phyloP scores from a whole-genome alignment of 1,139 yeast species.

The Geotrichum fermentans region DNA sequence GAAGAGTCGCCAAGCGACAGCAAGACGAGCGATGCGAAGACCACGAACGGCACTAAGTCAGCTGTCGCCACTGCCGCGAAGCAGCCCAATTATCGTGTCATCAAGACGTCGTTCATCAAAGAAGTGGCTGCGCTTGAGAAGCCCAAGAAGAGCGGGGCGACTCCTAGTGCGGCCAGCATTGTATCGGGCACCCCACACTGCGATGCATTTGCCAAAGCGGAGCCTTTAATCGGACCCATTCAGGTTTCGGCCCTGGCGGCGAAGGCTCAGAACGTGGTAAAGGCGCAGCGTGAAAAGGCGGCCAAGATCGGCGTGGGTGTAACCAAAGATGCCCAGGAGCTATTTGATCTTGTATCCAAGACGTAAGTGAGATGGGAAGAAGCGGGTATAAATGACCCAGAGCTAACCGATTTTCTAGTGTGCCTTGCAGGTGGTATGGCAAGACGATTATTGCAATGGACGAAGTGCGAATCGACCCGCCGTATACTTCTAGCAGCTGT shows the following conservation, averaged over 20 bases:
- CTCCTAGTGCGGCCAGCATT: slow-evolving; percentile 16
- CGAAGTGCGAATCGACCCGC: slow-evolving; percentile 48
- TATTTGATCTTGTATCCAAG: slow-evolving; percentile 48
- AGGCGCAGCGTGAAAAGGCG: slow-evolving; percentile 26
- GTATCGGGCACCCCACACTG: slow-evolving; percentile 17
- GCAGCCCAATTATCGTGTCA: slow-evolving; percentile 45
- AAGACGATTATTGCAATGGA: slow-evolving; percentile 50
- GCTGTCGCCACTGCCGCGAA: slow-evolving; percentile 32
- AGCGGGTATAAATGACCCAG: too few species aligned
- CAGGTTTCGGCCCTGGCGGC: slow-evolving; percentile 30
- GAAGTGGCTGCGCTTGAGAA: slow-evolving; percentile 46
- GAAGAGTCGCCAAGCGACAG: slow-evolving; percentile 24
- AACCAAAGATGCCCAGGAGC: slow-evolving; percentile 45
- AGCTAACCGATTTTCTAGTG: too few species aligned
- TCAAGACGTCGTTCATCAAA: slow-evolving; percentile 58
- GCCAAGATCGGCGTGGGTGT: slow-evolving; percentile 40
- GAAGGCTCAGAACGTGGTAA: slow-evolving; percentile 27
- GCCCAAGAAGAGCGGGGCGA: slow-evolving; percentile 22
- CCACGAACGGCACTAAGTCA: slow-evolving; percentile 22
- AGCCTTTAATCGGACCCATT: slow-evolving; percentile 32
- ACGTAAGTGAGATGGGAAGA: slow-evolving; percentile 34
- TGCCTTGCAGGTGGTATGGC: slow-evolving; percentile 48
- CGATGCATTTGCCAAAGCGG: slow-evolving; percentile 26
- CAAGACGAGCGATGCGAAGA: not conserved
- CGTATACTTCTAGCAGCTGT: slow-evolving; percentile 45